phyloP scores from a whole-genome alignment of 179 eudicot species.

The Drosera spatulata region DNA sequence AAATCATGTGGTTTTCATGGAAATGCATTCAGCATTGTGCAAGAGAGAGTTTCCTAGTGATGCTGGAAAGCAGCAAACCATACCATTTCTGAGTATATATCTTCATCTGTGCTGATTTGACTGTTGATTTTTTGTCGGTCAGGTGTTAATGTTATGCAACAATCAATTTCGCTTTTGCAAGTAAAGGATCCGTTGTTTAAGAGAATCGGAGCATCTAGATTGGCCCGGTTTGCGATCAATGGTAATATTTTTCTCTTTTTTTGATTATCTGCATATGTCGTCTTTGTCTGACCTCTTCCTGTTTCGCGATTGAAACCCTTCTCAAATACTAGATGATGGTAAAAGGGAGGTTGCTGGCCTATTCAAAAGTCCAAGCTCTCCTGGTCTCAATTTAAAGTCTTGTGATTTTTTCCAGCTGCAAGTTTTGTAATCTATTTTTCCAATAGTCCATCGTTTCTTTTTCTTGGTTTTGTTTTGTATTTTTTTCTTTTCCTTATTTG shows the following conservation, averaged over 20 bases:
- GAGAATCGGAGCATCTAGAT: constrained; percentile 96
- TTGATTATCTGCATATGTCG: neutral
- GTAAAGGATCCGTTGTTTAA: constrained; percentile 93
- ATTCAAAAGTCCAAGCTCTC: too few species aligned
- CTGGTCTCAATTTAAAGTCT: neutral
- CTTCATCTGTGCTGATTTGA: neutral
- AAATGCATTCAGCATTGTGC: neutral
- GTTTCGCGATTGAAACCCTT: too few species aligned
- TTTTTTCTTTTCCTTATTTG: too few species aligned
- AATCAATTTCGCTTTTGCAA: constrained; percentile 76
- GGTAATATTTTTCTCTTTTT: constrained; percentile 31
- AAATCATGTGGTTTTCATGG: neutral
- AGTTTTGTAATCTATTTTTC: neutral
- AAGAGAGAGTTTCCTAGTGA: neutral
- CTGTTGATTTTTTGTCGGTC: constrained; percentile 6
- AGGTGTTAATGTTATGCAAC: constrained; percentile 90
- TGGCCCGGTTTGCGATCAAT: constrained; percentile 76
- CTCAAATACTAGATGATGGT: too few species aligned
- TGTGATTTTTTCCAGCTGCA: neutral
- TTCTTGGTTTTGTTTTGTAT: too few species aligned
- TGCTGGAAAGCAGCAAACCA: neutral
- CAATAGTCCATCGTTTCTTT: neutral
- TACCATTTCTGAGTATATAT: too few species aligned
- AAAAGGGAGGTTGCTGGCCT: too few species aligned
- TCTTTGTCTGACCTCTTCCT: neutral